phyloP scores from a whole-genome alignment of 2,329 filamentous ascomycete genomes.

The Phaeophleospora eucalypticola region DNA sequence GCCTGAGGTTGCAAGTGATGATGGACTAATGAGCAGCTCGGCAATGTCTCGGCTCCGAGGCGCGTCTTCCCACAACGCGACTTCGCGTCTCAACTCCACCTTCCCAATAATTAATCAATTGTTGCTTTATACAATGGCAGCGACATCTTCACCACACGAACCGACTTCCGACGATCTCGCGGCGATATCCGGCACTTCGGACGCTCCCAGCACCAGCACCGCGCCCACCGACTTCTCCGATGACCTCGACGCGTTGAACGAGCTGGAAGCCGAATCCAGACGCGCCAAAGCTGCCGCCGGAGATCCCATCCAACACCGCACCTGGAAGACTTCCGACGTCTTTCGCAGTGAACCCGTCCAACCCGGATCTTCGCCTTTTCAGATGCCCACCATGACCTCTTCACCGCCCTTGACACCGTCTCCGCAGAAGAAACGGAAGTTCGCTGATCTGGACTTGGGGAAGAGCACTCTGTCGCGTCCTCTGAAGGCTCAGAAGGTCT shows the following conservation, averaged over 20 bases:
- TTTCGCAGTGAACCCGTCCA: constrained; percentile 45
- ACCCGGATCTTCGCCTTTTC: constrained; percentile 49
- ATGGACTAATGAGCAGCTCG: background rate
- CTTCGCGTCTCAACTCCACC: background rate
- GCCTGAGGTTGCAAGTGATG: no score
- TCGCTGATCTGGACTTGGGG: constrained; percentile 27
- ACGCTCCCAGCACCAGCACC: constrained; percentile 8
- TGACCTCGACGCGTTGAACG: constrained; percentile 36
- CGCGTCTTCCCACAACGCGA: background rate
- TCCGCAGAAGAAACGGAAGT: constrained; percentile 18
- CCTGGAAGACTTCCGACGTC: constrained; percentile 44
- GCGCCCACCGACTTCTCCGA: constrained; percentile 23
- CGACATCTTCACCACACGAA: constrained; percentile 11
- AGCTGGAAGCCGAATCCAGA: constrained; percentile 45
- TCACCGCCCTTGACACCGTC: constrained; percentile 48
- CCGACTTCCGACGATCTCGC: constrained; percentile 16
- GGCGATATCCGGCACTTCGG: constrained; percentile 10
- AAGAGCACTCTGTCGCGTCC: constrained; percentile 33
- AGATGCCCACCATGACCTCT: constrained; percentile 60
- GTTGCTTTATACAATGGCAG: constrained; percentile 6
- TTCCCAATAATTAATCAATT: constrained; percentile 1
- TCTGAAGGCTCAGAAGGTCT: constrained; percentile 67
- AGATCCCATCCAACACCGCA: constrained; percentile 50
- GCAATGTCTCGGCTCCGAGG: background rate
- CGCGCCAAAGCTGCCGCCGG: constrained; percentile 41